A percentile compares a stretch with the other conserved stretches of the same genome.
These are phyloP conservation scores for Tetrahymena elliotti DNA, from an alignment of 73 alveolate species.

Conservation along the genomic window DNA sequence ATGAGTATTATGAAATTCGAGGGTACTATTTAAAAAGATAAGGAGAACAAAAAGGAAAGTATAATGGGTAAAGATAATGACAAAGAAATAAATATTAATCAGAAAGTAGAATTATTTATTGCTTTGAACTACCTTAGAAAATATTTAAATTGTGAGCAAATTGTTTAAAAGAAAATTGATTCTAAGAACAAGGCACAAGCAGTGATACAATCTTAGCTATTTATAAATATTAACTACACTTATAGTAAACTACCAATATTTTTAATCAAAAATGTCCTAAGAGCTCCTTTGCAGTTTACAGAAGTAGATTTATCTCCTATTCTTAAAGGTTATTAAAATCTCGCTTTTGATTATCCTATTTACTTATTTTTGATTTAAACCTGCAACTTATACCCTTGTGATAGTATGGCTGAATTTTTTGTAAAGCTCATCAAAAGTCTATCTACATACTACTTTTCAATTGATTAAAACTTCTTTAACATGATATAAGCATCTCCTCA, in stretches of 20 bases:
- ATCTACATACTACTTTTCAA: background rate
- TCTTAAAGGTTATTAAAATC: background rate
- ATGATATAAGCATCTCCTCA: background rate
- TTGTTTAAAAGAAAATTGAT: background rate
- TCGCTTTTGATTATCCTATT: background rate
- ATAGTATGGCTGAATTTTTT: background rate
- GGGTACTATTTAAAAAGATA: background rate
- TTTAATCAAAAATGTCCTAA: background rate
- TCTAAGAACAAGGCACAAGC: background rate
- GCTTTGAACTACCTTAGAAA: background rate
- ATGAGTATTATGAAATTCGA: background rate
- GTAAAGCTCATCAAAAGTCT: background rate
- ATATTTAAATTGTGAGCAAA: background rate
- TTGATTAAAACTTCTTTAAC: background rate
- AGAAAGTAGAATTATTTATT: background rate
- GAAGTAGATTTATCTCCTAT: background rate
- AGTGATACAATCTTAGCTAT: background rate
- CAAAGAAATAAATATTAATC: no score
- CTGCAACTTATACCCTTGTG: background rate
- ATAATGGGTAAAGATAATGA: no score
- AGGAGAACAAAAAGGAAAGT: no score
- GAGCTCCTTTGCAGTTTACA: background rate
- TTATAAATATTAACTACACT: background rate
- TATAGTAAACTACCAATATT: background rate
- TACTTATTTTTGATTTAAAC: background rate